Base-by-base conservation (phyloP, 352 stramenopile species). In the Globisporangium emineosum region DNA sequence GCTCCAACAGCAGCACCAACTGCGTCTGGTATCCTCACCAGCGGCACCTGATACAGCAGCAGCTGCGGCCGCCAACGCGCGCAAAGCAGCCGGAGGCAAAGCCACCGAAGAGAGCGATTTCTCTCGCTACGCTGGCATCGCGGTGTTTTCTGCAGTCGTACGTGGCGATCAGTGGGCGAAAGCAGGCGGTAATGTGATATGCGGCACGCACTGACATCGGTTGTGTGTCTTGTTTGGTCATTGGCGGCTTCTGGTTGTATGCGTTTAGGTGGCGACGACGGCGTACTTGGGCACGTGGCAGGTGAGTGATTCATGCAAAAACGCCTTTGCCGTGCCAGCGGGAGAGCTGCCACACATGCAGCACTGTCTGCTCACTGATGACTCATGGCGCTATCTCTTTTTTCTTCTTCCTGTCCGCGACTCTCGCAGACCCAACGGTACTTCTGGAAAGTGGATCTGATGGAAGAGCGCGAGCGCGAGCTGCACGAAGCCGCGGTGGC, bases 361-460 rank as follows among this genome's bases (percentile, higher is more conserved):
- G 6, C 17, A n/a, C 42, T 49, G 42, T 32, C 25, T 55, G 23
- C 19, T 12, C 13, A 2, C 25, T 37, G 21, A 15, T 12, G 21
- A 3, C 27, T 25, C 12, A 10, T 5, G n/a, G 7, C 2, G 30
- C 1, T 2, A 5, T 50, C 19, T 7, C 5, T 15, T 25, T 6
- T 32, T 5, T 32, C 29, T 6, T 32, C 29, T 32, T 5, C 5
- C 5, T 8, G 23, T 27, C 3, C 19, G 0, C 17, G 13, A 17
- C 6, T 12, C 5, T 74, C 7, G 53, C 57, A 96, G 87, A 92
- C 75, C 19, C 72, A 94, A 64, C 81, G 89, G 0, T 97, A 97
- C 77, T 90, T 79, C 64, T 97, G 89, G 89, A 97, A 97, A 65
- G 73, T 91, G n/a, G 71, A 89, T 37, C 51, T 97, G 60, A 89